Conservation (phyloP, 805 yeast species). For the Kluyveromyces siamensis region DNA sequence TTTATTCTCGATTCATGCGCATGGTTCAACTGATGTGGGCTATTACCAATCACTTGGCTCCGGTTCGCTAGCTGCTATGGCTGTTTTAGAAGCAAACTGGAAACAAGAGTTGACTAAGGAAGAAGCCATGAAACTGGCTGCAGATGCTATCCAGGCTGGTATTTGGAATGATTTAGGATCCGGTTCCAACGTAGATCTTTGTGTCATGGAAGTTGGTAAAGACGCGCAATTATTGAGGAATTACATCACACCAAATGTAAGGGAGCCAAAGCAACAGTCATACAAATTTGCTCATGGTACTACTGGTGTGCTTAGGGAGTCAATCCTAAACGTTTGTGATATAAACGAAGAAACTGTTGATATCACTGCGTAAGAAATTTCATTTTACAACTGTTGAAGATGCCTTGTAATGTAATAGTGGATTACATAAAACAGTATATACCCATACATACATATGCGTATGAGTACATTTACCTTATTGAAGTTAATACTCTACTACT, state of each 20-base stretch:
- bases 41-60: conserved; percentile 89
- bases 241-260: conserved; percentile 82
- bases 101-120: conserved; percentile 67
- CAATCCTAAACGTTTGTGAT: conserved; percentile 55
- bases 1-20: conserved; percentile 89
- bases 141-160: conserved; percentile 94
- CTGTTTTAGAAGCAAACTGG: conserved; percentile 88
- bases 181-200: conserved; percentile 94
- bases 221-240: conserved; percentile 82
- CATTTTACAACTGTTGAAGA: not conserved
- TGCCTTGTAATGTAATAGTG: not conserved
- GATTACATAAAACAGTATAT: not conserved
- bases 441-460: not conserved
- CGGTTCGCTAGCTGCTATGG: conserved; percentile 98
- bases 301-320: conserved; percentile 73
- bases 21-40: conserved; percentile 96
- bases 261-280: conserved; percentile 71
- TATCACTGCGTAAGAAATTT: conserved; percentile 17
- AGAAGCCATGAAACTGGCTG: conserved; percentile 83
- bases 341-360: conserved; percentile 55
- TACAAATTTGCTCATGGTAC: conserved; percentile 90
- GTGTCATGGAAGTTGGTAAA: conserved; percentile 91
- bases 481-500: too few relatives aligned
- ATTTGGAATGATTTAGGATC: conserved; percentile 99
- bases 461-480: not conserved